Evolutionary conservation across 2,329 filamentous ascomycete genomes (phyloP).

Genomic region (Fusarium torulosum): DNA sequence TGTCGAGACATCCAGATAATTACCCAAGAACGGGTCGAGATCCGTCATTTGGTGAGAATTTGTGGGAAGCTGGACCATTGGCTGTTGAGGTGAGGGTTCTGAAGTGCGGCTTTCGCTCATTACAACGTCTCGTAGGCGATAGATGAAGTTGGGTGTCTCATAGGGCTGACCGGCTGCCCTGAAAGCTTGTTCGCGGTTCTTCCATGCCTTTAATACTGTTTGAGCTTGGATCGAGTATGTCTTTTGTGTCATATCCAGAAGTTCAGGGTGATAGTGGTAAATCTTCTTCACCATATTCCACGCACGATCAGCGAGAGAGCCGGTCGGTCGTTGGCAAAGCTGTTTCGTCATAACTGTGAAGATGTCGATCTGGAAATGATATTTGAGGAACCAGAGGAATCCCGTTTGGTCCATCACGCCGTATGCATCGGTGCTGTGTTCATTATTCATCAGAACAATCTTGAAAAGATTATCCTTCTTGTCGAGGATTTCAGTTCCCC

Average conservation of each 20-base stretch:
- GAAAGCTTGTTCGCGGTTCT: constrained; percentile 60
- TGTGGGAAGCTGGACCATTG: constrained; percentile 47
- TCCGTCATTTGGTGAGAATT: constrained; percentile 46
- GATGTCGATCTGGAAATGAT: constrained; percentile 68
- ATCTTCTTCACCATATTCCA: constrained; percentile 63
- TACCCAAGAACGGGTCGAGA: constrained; percentile 60
- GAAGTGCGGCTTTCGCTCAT: constrained; percentile 55
- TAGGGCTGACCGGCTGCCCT: constrained; percentile 54
- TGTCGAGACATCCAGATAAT: constrained; percentile 58
- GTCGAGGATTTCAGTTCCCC: constrained; percentile 62
- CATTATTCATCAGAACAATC: constrained; percentile 62
- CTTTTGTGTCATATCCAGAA: constrained; percentile 63
- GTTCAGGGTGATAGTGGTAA: constrained; percentile 63
- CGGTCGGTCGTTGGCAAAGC: constrained; percentile 62
- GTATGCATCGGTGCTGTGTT: constrained; percentile 62
- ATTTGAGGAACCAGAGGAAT: constrained; percentile 68
- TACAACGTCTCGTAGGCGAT: constrained; percentile 58
- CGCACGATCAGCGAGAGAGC: constrained; percentile 65
- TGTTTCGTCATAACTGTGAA: constrained; percentile 68
- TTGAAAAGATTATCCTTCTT: constrained; percentile 68
- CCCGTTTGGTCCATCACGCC: constrained; percentile 58
- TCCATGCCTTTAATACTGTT: constrained; percentile 66
- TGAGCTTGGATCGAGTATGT: constrained; percentile 60
- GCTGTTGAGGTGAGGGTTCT: constrained; percentile 43
- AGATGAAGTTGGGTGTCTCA: constrained; percentile 61